Conservation (phyloP, 495 filamentous ascomycete species). For the Lasiosphaeria hispida region DNA sequence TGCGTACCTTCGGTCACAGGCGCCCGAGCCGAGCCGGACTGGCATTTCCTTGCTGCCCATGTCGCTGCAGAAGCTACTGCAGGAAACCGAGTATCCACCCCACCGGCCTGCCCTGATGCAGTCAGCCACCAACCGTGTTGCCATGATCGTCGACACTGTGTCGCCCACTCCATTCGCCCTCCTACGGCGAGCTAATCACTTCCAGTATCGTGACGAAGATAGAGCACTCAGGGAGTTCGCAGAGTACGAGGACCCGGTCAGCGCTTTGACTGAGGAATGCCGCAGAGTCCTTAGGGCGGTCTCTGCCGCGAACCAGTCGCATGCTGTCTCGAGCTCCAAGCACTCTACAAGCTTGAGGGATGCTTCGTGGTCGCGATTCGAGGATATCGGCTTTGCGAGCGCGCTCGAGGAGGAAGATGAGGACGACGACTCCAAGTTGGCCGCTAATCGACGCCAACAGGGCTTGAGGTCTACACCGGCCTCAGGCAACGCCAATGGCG, state of each 20-base stretch:
- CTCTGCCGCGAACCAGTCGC: slow-evolving; percentile 82
- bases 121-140: slow-evolving; percentile 78
- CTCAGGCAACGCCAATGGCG: slow-evolving; percentile 46
- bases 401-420: slow-evolving; percentile 68
- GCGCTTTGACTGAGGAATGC: slow-evolving; percentile 89
- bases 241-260: slow-evolving; percentile 83
- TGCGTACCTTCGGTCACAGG: slow-evolving; percentile 86
- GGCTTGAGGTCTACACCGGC: slow-evolving; percentile 60
- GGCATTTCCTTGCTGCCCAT: slow-evolving; percentile 82
- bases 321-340: slow-evolving; percentile 60
- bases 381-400: slow-evolving; percentile 88
- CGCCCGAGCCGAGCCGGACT: slow-evolving; percentile 70
- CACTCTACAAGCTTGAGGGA: slow-evolving; percentile 69
- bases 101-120: slow-evolving; percentile 74
- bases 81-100: slow-evolving; percentile 94
- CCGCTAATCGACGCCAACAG: slow-evolving; percentile 31
- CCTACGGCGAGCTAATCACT: slow-evolving; percentile 86
- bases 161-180: slow-evolving; percentile 93
- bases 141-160: slow-evolving; percentile 95
- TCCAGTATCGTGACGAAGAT: slow-evolving; percentile 90
- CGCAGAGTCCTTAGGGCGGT: slow-evolving; percentile 84
- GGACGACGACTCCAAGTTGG: slow-evolving; percentile 53
- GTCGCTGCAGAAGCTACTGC: slow-evolving; percentile 82
- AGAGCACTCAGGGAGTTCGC: slow-evolving; percentile 76
- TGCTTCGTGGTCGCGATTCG: slow-evolving; percentile 93